Base-by-base conservation (phyloP, 257 asterid species). In the Prunella vulgaris region DNA sequence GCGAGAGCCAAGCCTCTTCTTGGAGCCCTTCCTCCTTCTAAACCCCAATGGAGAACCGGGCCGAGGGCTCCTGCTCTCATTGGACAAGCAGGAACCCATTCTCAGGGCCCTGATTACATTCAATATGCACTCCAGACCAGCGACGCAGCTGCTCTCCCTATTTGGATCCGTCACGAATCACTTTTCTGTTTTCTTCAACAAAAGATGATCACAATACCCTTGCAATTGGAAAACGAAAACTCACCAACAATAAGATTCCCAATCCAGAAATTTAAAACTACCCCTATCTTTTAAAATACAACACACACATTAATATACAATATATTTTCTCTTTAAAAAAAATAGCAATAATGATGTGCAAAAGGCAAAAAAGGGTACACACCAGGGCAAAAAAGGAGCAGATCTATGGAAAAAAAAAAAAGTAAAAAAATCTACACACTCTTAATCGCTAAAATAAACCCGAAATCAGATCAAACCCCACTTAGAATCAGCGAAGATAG, bases 1-100 rank as follows among this genome's bases (percentile, higher is more conserved):
- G 37, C 88, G 88, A 33, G 88, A 85, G n/a, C 79, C 80, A 9
- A 72, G 53, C 69, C 84, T 84, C 84, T 71, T 81, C 77, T 75
- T 82, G 8, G 68, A 44, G 69, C 74, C 66, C 84, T 81, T 79
- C 75, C 78, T 82, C 84, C 76, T 84, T 62, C 80, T 69, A 75
- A 78, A 54, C 52, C 81, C 82, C 75, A 72, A 37, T 1, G 96
- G 95, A 71, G 98, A 86, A 52, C 88, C 88, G 13, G 88, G 82
- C 76, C 79, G 76, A 40, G 95, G 90, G 92, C 81, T 87, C 95
- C 95, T 78, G 90, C 96, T 88, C 79, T 90, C 98, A 5, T 77
- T 37, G 25, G 97, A 79, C 64, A 93, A 82, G 85, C 98, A 93
- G 98, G 96, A 90, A 85, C 98, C 98, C 97, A 87, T 85, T 77